Evolutionary conservation across 2,329 filamentous ascomycete species (phyloP).

Genomic region (Neocatenulostroma microsporum): DNA sequence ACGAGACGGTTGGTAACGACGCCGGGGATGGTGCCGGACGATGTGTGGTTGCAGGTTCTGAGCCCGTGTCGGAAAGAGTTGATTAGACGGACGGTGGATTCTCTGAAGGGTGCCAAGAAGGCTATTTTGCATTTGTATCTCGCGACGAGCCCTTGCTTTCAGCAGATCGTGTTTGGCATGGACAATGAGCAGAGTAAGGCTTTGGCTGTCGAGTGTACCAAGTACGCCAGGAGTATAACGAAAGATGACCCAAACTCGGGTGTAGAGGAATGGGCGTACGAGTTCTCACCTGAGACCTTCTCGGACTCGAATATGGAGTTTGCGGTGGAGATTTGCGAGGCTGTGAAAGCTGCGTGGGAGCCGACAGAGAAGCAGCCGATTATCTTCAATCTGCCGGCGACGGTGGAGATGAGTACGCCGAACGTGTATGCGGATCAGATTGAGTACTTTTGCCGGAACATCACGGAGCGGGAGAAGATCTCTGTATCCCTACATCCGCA

Average conservation of each 20-base stretch:
- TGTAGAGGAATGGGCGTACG: slow-evolving; percentile 65
- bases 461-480: slow-evolving; percentile 76
- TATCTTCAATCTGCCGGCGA: slow-evolving; percentile 95
- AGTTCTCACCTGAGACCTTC: slow-evolving; percentile 82
- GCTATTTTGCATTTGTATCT: slow-evolving; percentile 94
- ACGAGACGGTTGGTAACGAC: slow-evolving; percentile 80
- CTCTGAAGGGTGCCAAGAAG: slow-evolving; percentile 81
- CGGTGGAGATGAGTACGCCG: slow-evolving; percentile 88
- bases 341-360: slow-evolving; percentile 89
- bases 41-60: slow-evolving; percentile 86
- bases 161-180: slow-evolving; percentile 82
- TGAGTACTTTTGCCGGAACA: slow-evolving; percentile 85
- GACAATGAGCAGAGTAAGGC: slow-evolving; percentile 72
- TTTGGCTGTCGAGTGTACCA: slow-evolving; percentile 76
- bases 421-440: slow-evolving; percentile 96
- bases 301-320: slow-evolving; percentile 84
- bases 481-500: slow-evolving; percentile 88
- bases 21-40: slow-evolving; percentile 72
- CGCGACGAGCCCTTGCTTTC: slow-evolving; percentile 93
- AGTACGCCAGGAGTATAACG: slow-evolving; percentile 79
- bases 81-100: slow-evolving; percentile 82
- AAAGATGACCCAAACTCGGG: slow-evolving; percentile 59
- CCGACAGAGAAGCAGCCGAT: slow-evolving; percentile 71
- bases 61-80: slow-evolving; percentile 88
- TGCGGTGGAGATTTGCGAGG: slow-evolving; percentile 74